These are phyloP conservation scores for Westerdykella aurantiaca DNA, from an alignment of 2,329 filamentous ascomycete genomes.

Conservation along the genomic window DNA sequence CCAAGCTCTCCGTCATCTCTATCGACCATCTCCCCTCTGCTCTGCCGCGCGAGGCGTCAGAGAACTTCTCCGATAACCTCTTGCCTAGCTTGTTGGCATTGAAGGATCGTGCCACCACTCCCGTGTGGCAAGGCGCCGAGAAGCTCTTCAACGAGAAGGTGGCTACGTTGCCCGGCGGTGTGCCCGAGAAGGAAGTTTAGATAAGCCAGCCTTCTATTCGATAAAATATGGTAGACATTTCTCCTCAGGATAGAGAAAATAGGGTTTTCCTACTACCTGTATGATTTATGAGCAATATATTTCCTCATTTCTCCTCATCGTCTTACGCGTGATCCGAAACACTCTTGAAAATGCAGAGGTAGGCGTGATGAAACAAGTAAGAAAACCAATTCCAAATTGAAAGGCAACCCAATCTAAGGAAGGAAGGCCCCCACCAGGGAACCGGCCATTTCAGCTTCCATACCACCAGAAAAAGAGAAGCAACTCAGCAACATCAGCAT, in stretches of 20 bases:
- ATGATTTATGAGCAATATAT: too few relatives aligned
- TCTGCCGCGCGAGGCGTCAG: slow-evolving; percentile 77
- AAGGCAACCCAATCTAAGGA: too few relatives aligned
- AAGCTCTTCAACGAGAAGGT: slow-evolving; percentile 82
- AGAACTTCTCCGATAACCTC: slow-evolving; percentile 74
- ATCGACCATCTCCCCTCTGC: slow-evolving; percentile 50
- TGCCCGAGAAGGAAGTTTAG: slow-evolving; percentile 39
- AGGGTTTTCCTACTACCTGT: too few relatives aligned
- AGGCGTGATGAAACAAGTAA: too few relatives aligned
- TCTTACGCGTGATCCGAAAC: too few relatives aligned
- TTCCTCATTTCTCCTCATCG: too few relatives aligned
- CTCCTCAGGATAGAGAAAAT: background rate
- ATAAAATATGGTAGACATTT: slow-evolving; percentile 2
- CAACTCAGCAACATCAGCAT: too few relatives aligned
- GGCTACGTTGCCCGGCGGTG: slow-evolving; percentile 54
- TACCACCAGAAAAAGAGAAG: too few relatives aligned
- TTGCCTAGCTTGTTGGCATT: slow-evolving; percentile 71
- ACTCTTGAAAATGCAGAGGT: too few relatives aligned
- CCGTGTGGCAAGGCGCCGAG: slow-evolving; percentile 82
- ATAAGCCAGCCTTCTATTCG: background rate
- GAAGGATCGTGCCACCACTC: slow-evolving; percentile 64
- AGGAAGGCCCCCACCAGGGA: too few relatives aligned
- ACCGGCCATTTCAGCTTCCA: too few relatives aligned
- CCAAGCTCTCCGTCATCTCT: slow-evolving; percentile 71
- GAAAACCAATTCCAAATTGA: too few relatives aligned